Evolutionary conservation across 2,329 filamentous ascomycete genomes (phyloP).

Genomic region (Colletotrichum sp.): DNA sequence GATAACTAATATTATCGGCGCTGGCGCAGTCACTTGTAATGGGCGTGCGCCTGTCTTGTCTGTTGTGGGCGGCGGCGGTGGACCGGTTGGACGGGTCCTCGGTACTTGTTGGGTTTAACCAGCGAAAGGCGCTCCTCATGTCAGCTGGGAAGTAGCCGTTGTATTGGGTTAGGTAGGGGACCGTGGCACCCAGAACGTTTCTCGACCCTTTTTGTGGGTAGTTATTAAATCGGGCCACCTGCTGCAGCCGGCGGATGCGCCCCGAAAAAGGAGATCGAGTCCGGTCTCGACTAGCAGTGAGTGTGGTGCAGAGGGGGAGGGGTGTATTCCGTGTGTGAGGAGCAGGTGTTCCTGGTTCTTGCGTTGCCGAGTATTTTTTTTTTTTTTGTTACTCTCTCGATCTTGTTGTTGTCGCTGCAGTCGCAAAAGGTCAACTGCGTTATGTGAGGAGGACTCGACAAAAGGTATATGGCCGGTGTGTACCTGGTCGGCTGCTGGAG

Average conservation of each 20-base stretch:
- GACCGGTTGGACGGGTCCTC: slow-evolving; percentile 26
- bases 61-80: slow-evolving; percentile 24
- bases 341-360: not conserved
- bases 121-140: slow-evolving; percentile 25
- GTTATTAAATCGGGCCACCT: slow-evolving; percentile 23
- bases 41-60: slow-evolving; percentile 12
- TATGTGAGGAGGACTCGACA: not conserved
- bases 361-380: not conserved
- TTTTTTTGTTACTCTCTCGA: not conserved
- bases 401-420: not conserved
- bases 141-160: slow-evolving; percentile 22
- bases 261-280: slow-evolving; percentile 23
- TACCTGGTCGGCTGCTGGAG: not conserved
- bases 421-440: not conserved
- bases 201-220: slow-evolving; percentile 24
- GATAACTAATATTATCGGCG: slow-evolving; percentile 43
- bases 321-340: not conserved
- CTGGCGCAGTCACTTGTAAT: slow-evolving; percentile 18
- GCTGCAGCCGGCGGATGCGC: slow-evolving; percentile 17
- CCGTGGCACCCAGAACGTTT: slow-evolving; percentile 23
- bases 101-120: slow-evolving; percentile 26
- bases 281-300: slow-evolving; percentile 16
- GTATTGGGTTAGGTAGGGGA: slow-evolving; percentile 20
- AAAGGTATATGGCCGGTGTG: not conserved
- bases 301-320: not conserved